Evolutionary conservation across 176 grass and related monocot species (phyloP), one percentile per base, ranked within the genome.

Genomic region (Avena eriantha): DNA sequence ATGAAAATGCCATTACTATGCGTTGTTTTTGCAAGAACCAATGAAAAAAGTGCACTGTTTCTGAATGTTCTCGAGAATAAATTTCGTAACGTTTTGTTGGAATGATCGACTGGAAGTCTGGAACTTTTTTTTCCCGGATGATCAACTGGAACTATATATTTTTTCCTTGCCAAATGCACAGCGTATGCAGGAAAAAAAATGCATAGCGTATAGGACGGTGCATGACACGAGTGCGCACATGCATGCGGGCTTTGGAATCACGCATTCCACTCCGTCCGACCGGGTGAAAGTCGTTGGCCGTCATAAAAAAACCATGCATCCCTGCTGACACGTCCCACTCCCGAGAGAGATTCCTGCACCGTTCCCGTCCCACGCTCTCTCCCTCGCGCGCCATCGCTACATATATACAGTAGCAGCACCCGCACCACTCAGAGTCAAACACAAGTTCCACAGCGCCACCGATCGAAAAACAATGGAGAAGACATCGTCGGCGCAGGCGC

Each of bases 261-360:
- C 18, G 54, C 54, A 57, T 1, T 57, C 54, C 54, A 57, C 54
- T 21, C 54, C 54, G 18, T 9, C 19, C 7, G 4, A 58, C 19
- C 57, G 17, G n/a, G 6, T 6, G 5, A 56, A 56, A 75, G 47
- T 31, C 23, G 73, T 16, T 29, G n/a, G 43, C 22, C 45, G 5
- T 75, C 46, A 29, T 75, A 7, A 4, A 5, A 56, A 76, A 51
- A 50, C 46, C 73, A 76, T 76, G 47, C 7, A 49, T 54, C 14
- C 13, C 65, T 15, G 29, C 26, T 50, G 56, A n/a, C 79, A 53
- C 47, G 23, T 68, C 24, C 18, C 46, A 34, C 45, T 35, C 61
- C 45, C 64, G 3, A 69, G 19, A 69, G 19, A 36, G 80, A 69
- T 82, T 82, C 58, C 39, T 66, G 16, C 39, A n/a, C n/a, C n/a